Evolutionary conservation across 805 yeast genomes (phyloP), one percentile per base, ranked within the genome.

Genomic region (Tetrapisispora arboricola): DNA sequence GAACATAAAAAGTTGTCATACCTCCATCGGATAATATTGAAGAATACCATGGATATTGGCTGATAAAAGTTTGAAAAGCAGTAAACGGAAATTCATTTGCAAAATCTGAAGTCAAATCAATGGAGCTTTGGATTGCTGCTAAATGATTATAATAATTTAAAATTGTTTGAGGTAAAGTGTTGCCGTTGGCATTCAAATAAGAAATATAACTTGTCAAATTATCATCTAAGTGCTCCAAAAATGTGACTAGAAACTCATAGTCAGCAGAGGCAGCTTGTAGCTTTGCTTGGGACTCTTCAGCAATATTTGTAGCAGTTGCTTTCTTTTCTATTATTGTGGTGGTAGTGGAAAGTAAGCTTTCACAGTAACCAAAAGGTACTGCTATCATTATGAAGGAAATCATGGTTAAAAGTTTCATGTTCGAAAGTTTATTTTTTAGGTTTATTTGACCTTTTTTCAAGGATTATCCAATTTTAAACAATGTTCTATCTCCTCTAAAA

Each of bases 31-130:
- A 31, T 27, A 58, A 30, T 12, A 57, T 32, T 6, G 57, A 53
- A 3, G 45, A 36, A 38, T 58, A 60, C 63, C 63, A 58, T 22
- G 63, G 61, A 33, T 57, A 57, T 5, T 45, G 44, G 2, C 67
- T 57, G 21, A 62, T 55, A 50, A 65, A 57, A 6, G 67, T 61
- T 27, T 51, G 48, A 41, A 66, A 64, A 5, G 61, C 64, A 3
- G 50, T 42, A 28, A 66, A 66, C 13, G 70, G 70, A 46, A 66
- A 65, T 10, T 49, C 44, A 18, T 39, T 40, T 12, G 58, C 46
- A 24, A 65, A 49, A 37, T 54, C 63, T 6, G 48, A 36, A 39
- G 48, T 38, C 17, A 65, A 36, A 26, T 54, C 50, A 1, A 50
- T 47, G 8, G 57, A 57, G 3, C 54, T 50, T 9, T 51, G 44